These are phyloP conservation scores for Macrotyloma uniflorum DNA, from an alignment of 306 rosid genomes.

Conservation along the genomic window DNA sequence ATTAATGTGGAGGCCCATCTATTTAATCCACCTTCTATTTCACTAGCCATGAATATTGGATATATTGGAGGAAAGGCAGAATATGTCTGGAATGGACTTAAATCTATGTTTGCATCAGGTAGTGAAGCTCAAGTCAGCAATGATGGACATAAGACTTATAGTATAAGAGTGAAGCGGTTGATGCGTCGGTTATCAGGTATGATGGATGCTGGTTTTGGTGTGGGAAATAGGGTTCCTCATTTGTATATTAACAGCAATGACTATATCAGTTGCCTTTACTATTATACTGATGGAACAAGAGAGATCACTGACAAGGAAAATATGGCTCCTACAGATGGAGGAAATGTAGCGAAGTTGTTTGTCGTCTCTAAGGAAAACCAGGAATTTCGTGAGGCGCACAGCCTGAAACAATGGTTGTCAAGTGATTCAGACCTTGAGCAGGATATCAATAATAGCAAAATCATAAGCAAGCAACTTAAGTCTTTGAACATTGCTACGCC, in stretches of 20 bases:
- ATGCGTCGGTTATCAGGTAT: constrained; percentile 40
- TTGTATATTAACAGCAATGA: constrained; percentile 42
- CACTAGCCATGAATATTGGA: constrained; percentile 68
- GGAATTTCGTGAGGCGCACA: constrained; percentile 41
- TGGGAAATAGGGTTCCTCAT: constrained; percentile 41
- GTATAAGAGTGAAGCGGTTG: constrained; percentile 48
- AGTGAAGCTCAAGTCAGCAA: constrained; percentile 43
- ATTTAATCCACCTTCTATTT: constrained; percentile 93
- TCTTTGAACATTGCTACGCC: constrained; percentile 33
- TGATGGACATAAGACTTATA: constrained; percentile 34
- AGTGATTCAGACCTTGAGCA: constrained; percentile 33
- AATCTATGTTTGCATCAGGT: constrained; percentile 58
- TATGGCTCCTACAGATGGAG: neutral
- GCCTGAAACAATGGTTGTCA: constrained; percentile 44
- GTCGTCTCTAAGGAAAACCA: constrained; percentile 35
- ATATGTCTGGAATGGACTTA: constrained; percentile 70
- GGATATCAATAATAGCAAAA: constrained; percentile 20
- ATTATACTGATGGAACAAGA: constrained; percentile 37
- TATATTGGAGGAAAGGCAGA: constrained; percentile 66
- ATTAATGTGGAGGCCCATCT: constrained; percentile 76
- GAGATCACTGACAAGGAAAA: constrained; percentile 20
- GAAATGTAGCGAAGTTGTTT: constrained; percentile 27
- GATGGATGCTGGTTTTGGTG: constrained; percentile 28
- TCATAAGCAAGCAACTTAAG: constrained; percentile 39
- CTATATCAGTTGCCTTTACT: constrained; percentile 34